These are phyloP conservation scores for Sphagnum magellanicum DNA, from an alignment of 228 moss, liverwort and hornwort genomes.

Conservation along the genomic window DNA sequence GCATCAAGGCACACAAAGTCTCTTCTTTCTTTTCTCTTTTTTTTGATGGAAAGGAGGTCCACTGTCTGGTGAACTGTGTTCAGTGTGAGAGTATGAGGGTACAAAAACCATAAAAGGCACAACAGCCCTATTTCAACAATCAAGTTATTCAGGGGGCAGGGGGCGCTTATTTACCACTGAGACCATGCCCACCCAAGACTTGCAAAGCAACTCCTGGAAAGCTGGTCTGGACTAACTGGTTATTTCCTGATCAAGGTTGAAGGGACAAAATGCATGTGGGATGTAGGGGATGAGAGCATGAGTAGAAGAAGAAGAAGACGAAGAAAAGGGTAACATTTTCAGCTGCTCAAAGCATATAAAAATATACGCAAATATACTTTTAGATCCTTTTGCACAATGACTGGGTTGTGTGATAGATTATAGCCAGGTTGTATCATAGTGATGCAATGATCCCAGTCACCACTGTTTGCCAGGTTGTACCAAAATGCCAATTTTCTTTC, in stretches of 20 bases:
- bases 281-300: conserved; percentile 10
- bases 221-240: too few relatives aligned
- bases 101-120: conserved; percentile 40
- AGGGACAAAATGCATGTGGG: conserved; percentile 13
- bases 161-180: conserved; percentile 39
- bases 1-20: conserved; percentile 48
- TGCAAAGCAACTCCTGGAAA: too few relatives aligned
- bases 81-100: conserved; percentile 60
- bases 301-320: too few relatives aligned
- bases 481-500: conserved; percentile 70
- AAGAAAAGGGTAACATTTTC: too few relatives aligned
- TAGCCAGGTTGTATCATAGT: too few relatives aligned
- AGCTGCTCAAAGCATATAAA: too few relatives aligned
- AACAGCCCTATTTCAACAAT: conserved; percentile 28
- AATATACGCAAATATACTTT: too few relatives aligned
- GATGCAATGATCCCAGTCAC: too few relatives aligned
- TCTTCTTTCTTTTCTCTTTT: conserved; percentile 16
- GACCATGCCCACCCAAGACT: too few relatives aligned
- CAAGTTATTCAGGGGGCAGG: conserved; percentile 18
- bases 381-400: too few relatives aligned
- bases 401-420: too few relatives aligned
- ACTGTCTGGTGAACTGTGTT: conserved; percentile 74
- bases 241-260: too few relatives aligned
- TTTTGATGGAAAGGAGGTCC: conserved; percentile 22
- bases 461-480: conserved; percentile 78